These are phyloP conservation scores for Astraeus odoratus DNA, from an alignment of 768 basidiomycete species.

Conservation along the genomic window DNA sequence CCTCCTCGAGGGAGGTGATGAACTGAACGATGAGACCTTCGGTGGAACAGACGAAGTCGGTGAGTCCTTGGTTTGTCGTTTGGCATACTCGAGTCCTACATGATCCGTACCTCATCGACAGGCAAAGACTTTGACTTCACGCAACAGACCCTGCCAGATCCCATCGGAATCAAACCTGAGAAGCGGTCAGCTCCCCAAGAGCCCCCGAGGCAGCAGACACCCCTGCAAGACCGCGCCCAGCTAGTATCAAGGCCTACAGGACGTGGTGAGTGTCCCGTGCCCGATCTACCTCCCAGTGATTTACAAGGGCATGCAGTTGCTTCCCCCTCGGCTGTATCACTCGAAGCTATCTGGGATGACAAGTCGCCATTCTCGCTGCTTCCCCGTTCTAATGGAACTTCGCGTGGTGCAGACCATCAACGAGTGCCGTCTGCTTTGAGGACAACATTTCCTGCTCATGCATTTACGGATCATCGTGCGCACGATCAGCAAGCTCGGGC, in stretches of 20 bases:
- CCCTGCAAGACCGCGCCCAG: constrained; percentile 19
- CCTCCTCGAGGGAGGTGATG: constrained; percentile 85
- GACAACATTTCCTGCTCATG: constrained; percentile 20
- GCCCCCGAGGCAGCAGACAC: constrained; percentile 20
- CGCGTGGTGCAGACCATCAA: constrained; percentile 33
- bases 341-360: constrained; percentile 80
- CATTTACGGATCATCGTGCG: constrained; percentile 25
- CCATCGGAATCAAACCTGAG: constrained; percentile 9
- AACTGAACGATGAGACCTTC: constrained; percentile 96
- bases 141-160: constrained; percentile 31
- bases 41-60: constrained; percentile 66
- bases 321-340: constrained; percentile 29
- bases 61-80: constrained; percentile 34
- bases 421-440: constrained; percentile 16
- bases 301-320: constrained; percentile 11
- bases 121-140: constrained; percentile 93
- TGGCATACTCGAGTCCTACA: constrained; percentile 6
- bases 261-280: constrained; percentile 21
- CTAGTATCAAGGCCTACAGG: constrained; percentile 15
- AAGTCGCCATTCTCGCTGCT: constrained; percentile 69
- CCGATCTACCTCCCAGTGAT: background rate
- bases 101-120: constrained; percentile 26
- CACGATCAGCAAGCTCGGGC: constrained; percentile 31
- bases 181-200: constrained; percentile 17
- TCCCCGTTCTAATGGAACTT: constrained; percentile 44